A percentile compares a stretch with the other conserved stretches of the same genome.
Conservation (phyloP, 768 basidiomycete species). For the Solioccasus polychromus region DNA sequence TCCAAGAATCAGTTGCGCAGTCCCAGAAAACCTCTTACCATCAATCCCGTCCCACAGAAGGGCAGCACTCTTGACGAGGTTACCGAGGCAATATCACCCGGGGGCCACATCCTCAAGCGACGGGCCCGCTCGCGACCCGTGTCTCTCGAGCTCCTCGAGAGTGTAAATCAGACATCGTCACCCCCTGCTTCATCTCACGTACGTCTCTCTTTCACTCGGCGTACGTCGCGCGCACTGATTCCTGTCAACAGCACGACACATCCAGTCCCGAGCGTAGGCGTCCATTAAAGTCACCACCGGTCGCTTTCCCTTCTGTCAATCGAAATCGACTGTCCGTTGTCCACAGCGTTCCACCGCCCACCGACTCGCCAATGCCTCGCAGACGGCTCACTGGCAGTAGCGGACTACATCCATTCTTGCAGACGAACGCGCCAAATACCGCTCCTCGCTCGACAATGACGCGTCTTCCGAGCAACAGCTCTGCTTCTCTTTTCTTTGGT, state of each 20-base stretch:
- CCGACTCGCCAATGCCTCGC: conserved; percentile 52
- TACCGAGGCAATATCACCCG: conserved; percentile 69
- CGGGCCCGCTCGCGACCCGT: conserved; percentile 72
- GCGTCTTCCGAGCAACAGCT: conserved; percentile 50
- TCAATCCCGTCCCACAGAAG: conserved; percentile 33
- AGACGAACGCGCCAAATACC: conserved; percentile 21
- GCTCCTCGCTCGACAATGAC: conserved; percentile 39
- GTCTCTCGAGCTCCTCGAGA: conserved; percentile 61
- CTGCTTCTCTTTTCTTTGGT: conserved; percentile 69
- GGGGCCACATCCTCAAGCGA: conserved; percentile 72
- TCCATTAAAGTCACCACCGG: conserved; percentile 13
- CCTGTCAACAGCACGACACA: conserved; percentile 9
- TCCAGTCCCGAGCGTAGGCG: conserved; percentile 14
- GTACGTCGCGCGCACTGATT: neutral
- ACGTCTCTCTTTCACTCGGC: neutral
- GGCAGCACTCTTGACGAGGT: conserved; percentile 54
- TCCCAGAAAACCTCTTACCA: conserved; percentile 24
- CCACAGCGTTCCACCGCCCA: conserved; percentile 39
- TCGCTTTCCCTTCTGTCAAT: conserved; percentile 38
- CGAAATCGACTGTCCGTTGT: conserved; percentile 38
- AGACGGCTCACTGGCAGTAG: conserved; percentile 47
- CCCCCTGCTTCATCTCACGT: conserved; percentile 34
- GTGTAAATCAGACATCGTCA: conserved; percentile 43
- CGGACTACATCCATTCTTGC: conserved; percentile 30
- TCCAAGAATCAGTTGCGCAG: conserved; percentile 29